A percentile compares a stretch with the other conserved stretches of the same genome.
Conservation (phyloP, 768 basidiomycete genomes). For the Termitomyces titanicus region DNA sequence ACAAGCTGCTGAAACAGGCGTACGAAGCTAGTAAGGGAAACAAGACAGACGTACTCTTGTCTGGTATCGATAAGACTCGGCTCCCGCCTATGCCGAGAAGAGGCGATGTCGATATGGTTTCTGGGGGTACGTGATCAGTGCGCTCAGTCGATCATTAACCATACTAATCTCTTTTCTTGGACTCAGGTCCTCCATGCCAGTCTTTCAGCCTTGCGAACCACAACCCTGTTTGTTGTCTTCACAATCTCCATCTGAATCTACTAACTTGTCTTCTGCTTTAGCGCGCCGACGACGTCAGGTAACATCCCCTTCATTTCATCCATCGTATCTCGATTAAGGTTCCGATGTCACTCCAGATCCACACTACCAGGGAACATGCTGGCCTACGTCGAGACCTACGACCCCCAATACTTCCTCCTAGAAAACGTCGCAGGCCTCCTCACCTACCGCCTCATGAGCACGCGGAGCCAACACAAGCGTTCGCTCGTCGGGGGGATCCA, state of each 20-base stretch:
- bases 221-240: constrained; percentile 39
- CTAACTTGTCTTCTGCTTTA: constrained; percentile 18
- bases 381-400: constrained; percentile 62
- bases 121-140: constrained; percentile 49
- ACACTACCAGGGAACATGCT: constrained; percentile 69
- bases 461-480: constrained; percentile 21
- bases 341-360: constrained; percentile 33
- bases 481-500: constrained; percentile 37
- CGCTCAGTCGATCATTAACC: no score
- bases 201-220: constrained; percentile 67
- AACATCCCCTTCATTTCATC: background rate
- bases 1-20: constrained; percentile 54
- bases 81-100: constrained; percentile 50
- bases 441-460: constrained; percentile 42
- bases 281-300: constrained; percentile 63
- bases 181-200: constrained; percentile 73
- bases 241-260: background rate
- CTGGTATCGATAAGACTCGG: constrained; percentile 30
- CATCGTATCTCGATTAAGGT: background rate
- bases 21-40: constrained; percentile 43
- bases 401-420: constrained; percentile 60
- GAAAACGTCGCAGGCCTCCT: constrained; percentile 73
- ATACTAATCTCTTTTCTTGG: background rate
- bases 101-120: constrained; percentile 67
- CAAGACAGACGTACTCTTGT: constrained; percentile 33